phyloP scores from a whole-genome alignment of 139 green algal genomes.

The Chlorella ohadii region DNA sequence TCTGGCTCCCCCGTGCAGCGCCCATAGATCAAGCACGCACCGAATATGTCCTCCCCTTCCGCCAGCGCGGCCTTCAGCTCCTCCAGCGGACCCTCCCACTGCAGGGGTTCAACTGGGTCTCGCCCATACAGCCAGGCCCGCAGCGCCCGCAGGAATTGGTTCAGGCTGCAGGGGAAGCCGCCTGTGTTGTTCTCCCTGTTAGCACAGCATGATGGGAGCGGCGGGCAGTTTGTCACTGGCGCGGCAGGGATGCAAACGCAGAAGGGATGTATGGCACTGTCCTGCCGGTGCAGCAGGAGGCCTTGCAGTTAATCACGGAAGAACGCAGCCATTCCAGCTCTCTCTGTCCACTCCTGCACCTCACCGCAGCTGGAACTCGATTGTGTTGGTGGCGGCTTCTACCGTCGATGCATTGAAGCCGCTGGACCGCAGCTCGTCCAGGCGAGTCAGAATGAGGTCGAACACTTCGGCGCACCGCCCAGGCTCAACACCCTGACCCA shows the following conservation, averaged over 20 bases:
- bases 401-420: slow-evolving; percentile 80
- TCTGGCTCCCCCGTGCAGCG: no score
- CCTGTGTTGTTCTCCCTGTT: slow-evolving; percentile 98
- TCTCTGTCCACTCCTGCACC: no score
- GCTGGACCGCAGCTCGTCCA: slow-evolving; percentile 71
- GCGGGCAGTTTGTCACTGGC: no score
- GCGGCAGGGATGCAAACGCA: no score
- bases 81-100: slow-evolving; percentile 87
- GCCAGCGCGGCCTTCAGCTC: slow-evolving; percentile 89
- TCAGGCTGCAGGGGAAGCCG: slow-evolving; percentile 93
- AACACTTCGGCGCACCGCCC: slow-evolving; percentile 65
- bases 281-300: no score
- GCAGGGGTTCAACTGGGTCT: slow-evolving; percentile 89
- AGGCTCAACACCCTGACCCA: slow-evolving; percentile 38
- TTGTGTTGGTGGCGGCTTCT: slow-evolving; percentile 96
- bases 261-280: no score
- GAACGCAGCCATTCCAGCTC: no score
- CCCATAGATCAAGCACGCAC: no score
- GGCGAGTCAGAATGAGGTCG: slow-evolving; percentile 78
- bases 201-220: no score
- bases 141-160: slow-evolving; percentile 93
- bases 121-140: slow-evolving; percentile 93
- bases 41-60: slow-evolving; percentile 89
- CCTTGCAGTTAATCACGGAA: no score
- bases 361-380: slow-evolving; percentile 92